Percentiles rank a stretch among this genome's conserved stretches.
phyloP scores from a whole-genome alignment of 805 yeast genomes.

The Ogataea nakhonphanomensis region DNA sequence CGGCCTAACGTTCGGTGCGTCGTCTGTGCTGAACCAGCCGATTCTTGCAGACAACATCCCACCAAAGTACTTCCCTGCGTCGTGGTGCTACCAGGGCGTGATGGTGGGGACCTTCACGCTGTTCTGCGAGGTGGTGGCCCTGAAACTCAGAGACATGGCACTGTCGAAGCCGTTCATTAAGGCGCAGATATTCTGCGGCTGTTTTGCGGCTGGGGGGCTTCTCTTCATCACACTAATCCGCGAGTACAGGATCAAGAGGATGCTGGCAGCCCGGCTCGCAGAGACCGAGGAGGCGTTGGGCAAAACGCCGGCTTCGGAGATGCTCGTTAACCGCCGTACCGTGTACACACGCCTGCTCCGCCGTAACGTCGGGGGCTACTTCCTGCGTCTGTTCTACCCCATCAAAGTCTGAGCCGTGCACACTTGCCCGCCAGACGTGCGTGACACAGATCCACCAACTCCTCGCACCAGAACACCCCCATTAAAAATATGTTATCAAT shows the following conservation, averaged over 20 bases:
- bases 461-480: not conserved
- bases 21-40: conserved; percentile 30
- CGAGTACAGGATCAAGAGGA: conserved; percentile 33
- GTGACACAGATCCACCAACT: too few species aligned
- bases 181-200: conserved; percentile 61
- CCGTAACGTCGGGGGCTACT: not conserved
- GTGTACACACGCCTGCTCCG: not conserved
- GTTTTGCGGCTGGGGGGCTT: conserved; percentile 43
- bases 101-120: conserved; percentile 29
- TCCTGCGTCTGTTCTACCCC: conserved; percentile 1
- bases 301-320: not conserved
- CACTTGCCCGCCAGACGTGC: too few species aligned
- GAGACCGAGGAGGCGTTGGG: not conserved
- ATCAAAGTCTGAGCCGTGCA: too few species aligned
- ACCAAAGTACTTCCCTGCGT: conserved; percentile 29
- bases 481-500: too few species aligned
- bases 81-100: conserved; percentile 29
- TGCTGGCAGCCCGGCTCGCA: not conserved
- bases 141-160: conserved; percentile 23
- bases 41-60: conserved; percentile 30
- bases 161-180: conserved; percentile 45
- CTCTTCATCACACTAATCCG: conserved; percentile 43
- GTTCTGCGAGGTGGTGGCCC: conserved; percentile 31
- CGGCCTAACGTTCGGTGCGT: conserved; percentile 47
- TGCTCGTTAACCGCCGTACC: not conserved